Percentiles rank a stretch among this genome's conserved stretches.
Conservation (phyloP, 2,329 filamentous ascomycete genomes). For the Ophiocordyceps polyrhachis-furcata region DNA sequence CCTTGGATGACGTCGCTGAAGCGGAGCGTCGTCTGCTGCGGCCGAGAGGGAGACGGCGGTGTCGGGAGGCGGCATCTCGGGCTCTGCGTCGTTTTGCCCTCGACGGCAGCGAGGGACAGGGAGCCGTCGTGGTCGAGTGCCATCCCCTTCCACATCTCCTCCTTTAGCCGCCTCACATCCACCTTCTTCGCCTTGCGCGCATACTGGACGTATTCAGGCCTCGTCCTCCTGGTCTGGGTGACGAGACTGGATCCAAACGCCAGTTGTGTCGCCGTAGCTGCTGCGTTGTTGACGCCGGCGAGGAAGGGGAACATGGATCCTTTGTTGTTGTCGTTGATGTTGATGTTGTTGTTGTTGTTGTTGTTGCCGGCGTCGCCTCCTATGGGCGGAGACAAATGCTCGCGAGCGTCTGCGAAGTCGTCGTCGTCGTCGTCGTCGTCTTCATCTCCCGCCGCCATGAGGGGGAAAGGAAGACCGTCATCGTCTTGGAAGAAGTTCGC, state of each 20-base stretch:
- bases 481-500: constrained; percentile 93
- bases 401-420: constrained; percentile 64
- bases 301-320: not conserved
- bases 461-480: constrained; percentile 48
- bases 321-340: constrained; percentile 9
- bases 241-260: constrained; percentile 50
- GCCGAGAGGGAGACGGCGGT: constrained; percentile 14
- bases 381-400: constrained; percentile 56
- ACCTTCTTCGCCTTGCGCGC: constrained; percentile 54
- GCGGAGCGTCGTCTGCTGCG: constrained; percentile 40
- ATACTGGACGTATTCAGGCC: constrained; percentile 53
- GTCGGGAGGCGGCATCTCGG: constrained; percentile 5
- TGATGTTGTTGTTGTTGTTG: constrained; percentile 22
- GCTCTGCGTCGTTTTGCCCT: too few species aligned
- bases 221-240: constrained; percentile 40
- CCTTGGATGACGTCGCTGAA: constrained; percentile 90
- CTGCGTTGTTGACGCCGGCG: not conserved
- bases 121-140: constrained; percentile 27
- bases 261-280: constrained; percentile 1
- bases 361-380: too few species aligned
- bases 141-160: constrained; percentile 53
- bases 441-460: constrained; percentile 22
- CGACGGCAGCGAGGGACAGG: too few species aligned
- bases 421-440: too few species aligned
- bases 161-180: constrained; percentile 48